Conservation (phyloP, 495 filamentous ascomycete species). For the Amniculicola lignicola region DNA sequence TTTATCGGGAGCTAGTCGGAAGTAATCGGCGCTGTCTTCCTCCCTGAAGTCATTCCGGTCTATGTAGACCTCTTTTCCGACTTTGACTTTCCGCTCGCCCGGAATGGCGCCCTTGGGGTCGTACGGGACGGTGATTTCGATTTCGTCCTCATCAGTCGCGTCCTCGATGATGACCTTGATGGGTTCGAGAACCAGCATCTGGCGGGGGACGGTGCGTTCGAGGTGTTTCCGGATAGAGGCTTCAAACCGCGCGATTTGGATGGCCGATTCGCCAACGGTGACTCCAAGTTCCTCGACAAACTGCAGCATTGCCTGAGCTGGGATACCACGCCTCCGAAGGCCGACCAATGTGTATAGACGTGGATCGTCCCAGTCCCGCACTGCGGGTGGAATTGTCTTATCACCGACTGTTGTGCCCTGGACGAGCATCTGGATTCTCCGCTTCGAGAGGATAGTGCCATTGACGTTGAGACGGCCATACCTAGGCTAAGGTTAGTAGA, state of each 20-base stretch:
- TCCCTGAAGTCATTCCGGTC: conserved; percentile 91
- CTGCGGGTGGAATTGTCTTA: conserved; percentile 42
- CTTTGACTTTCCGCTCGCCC: conserved; percentile 58
- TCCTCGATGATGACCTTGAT: conserved; percentile 72
- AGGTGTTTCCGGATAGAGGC: conserved; percentile 75
- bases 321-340: conserved; percentile 75
- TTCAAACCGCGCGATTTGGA: conserved; percentile 73
- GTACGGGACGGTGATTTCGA: conserved; percentile 66
- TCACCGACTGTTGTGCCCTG: conserved; percentile 38
- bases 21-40: conserved; percentile 75
- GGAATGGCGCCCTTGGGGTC: conserved; percentile 64
- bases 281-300: conserved; percentile 90
- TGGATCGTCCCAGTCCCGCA: conserved; percentile 85
- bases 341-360: conserved; percentile 86
- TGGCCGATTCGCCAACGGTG: conserved; percentile 68
- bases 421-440: conserved; percentile 75
- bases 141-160: conserved; percentile 61
- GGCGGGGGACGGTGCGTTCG: conserved; percentile 75
- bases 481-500: conserved; percentile 31
- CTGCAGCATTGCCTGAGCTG: conserved; percentile 78
- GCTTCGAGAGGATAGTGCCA: conserved; percentile 80
- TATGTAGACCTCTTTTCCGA: conserved; percentile 87
- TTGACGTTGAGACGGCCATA: conserved; percentile 76
- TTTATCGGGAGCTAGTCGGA: conserved; percentile 90
- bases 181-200: conserved; percentile 76